Percentiles rank a stretch among this genome's conserved stretches.
These are phyloP conservation scores for Aureobasidium subglaciale DNA, from an alignment of 2,329 filamentous ascomycete genomes.

Conservation along the genomic window DNA sequence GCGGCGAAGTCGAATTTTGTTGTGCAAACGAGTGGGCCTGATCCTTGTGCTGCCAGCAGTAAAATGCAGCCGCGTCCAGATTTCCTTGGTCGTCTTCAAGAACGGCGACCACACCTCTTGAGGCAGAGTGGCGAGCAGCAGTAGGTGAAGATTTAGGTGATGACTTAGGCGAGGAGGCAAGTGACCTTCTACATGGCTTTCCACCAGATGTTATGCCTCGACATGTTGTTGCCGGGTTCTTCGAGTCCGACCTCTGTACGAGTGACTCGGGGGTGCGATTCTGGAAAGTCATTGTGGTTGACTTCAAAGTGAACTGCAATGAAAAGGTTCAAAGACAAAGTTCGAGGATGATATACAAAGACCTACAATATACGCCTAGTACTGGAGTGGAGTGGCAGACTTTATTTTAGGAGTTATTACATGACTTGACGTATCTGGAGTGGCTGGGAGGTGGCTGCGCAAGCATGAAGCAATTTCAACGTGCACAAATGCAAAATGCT, in stretches of 20 bases:
- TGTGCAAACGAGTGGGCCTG: constrained; percentile 53
- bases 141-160: constrained; percentile 27
- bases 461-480: neutral
- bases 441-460: constrained; percentile 15
- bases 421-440: neutral
- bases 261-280: constrained; percentile 67
- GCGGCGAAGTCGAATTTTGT: constrained; percentile 17
- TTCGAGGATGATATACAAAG: constrained; percentile 1
- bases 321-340: neutral
- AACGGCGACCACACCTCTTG: constrained; percentile 34
- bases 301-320: neutral
- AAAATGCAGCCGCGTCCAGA: constrained; percentile 51
- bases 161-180: constrained; percentile 43
- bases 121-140: constrained; percentile 19
- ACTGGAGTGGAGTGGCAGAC: neutral
- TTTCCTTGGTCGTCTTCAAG: constrained; percentile 48
- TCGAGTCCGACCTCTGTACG: constrained; percentile 73
- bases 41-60: constrained; percentile 94
- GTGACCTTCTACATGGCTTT: constrained; percentile 70
- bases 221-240: constrained; percentile 76
- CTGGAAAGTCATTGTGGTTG: constrained; percentile 7
- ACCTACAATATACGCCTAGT: neutral
- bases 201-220: constrained; percentile 77
- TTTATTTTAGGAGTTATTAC: neutral
- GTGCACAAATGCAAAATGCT: constrained; percentile 8